These are phyloP conservation scores for Suhomyces sp. DNA, from an alignment of 805 yeast species.

Conservation along the genomic window DNA sequence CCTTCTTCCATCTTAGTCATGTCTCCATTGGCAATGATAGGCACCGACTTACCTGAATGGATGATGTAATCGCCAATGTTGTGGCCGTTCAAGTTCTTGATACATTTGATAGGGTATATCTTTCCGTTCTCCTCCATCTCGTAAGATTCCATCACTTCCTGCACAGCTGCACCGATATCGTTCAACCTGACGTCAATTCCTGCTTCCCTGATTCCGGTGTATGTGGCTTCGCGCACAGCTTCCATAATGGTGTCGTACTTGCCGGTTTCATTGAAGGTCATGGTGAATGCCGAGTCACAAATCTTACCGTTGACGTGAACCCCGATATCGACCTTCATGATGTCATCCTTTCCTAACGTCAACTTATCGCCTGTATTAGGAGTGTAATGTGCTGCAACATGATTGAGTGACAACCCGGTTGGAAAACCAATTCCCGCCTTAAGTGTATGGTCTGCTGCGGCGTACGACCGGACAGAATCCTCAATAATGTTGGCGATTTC, in stretches of 20 bases:
- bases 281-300: conserved; percentile 92
- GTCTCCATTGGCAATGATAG: conserved; percentile 91
- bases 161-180: conserved; percentile 93
- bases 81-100: conserved; percentile 93
- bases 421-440: conserved; percentile 95
- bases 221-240: conserved; percentile 91
- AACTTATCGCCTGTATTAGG: conserved; percentile 94
- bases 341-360: conserved; percentile 80
- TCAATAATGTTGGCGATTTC: conserved; percentile 90
- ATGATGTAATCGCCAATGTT: conserved; percentile 79
- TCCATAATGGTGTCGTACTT: conserved; percentile 74
- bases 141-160: conserved; percentile 95
- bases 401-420: conserved; percentile 91
- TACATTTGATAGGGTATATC: conserved; percentile 78
- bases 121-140: conserved; percentile 90
- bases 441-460: conserved; percentile 61
- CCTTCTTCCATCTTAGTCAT: conserved; percentile 98
- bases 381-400: conserved; percentile 96
- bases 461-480: conserved; percentile 71
- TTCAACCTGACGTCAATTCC: conserved; percentile 95
- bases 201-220: conserved; percentile 87
- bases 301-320: conserved; percentile 94
- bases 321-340: conserved; percentile 95
- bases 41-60: conserved; percentile 95
- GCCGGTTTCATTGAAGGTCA: conserved; percentile 78